Evolutionary conservation across 1,284 basidiomycete species (phyloP), one percentile per base, ranked within the genome.

Genomic region (Inonotus hispidus): DNA sequence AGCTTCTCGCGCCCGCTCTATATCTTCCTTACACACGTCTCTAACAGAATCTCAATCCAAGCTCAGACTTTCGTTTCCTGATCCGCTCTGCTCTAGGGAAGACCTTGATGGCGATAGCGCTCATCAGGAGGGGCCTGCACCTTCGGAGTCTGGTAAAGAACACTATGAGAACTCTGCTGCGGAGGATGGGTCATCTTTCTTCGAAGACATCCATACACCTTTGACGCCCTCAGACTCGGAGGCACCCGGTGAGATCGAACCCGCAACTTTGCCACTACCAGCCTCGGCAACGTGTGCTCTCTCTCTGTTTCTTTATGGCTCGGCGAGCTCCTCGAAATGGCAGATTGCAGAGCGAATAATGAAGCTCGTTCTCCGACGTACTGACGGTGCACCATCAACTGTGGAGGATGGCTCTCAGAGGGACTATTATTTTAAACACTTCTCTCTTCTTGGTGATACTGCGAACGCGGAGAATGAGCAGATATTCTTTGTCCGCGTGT

Each of bases 11-110:
- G 46, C 43, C 6, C 63, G 63, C 32, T 61, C 63, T 47, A 52
- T 32, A n/a, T 23, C 55, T 13, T 61, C 63, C 37, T 49, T 61
- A 41, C 59, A 61, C 45, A 41, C 55, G 13, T 61, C 59, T 11
- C 38, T 64, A 27, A 54, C 59, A 19, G 63, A 64, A 54, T 61
- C 63, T 13, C 62, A 63, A 57, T 64, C 63, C 16, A 64, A 58
- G 55, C 59, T 64, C 35, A 58, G 63, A 46, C 59, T 64, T n/a
- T 64, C 63, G 14, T 64, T 64, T 47, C 63, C 63, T 25, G 63
- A 64, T 45, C 63, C 63, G 13, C 56, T 64, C 10, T 49, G 59
- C 16, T 55, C 63, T 29, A 49, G 29, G 19, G 56, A 61, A 23
- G 61, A 62, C 23, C 35, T 45, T 52, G 58, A 56, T 23, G n/a